These are phyloP conservation scores for Peronosclerospora sorghi DNA, from an alignment of 352 stramenopile genomes.

Conservation along the genomic window DNA sequence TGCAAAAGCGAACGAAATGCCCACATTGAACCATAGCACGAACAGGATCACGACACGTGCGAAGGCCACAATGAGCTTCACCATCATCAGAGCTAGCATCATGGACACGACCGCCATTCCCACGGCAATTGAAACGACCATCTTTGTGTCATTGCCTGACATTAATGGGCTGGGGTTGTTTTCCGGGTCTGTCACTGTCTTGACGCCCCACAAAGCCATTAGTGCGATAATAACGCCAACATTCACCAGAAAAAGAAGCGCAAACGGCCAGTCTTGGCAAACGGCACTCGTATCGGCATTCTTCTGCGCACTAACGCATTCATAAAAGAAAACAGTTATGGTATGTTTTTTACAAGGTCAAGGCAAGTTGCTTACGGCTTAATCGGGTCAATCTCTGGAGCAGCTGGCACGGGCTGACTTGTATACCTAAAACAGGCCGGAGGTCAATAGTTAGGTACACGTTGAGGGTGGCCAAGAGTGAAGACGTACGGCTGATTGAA, in stretches of 20 bases:
- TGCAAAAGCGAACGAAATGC: conserved; percentile 47
- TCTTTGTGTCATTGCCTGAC: conserved; percentile 45
- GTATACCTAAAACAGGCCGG: conserved; percentile 20
- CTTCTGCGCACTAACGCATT: conserved; percentile 20
- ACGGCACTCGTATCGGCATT: conserved; percentile 11
- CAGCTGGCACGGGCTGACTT: conserved; percentile 20
- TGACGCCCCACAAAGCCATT: conserved; percentile 55
- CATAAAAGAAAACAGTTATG: neutral
- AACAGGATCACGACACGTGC: conserved; percentile 78
- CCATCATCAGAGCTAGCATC: conserved; percentile 44
- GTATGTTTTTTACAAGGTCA: neutral
- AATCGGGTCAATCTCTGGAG: conserved; percentile 46
- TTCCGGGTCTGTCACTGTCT: conserved; percentile 37
- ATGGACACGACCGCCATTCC: conserved; percentile 50
- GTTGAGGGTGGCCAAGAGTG: neutral
- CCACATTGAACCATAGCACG: conserved; percentile 82
- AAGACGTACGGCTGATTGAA: conserved; percentile 25
- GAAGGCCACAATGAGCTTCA: conserved; percentile 76
- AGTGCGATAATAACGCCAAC: conserved; percentile 60
- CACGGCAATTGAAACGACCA: conserved; percentile 39
- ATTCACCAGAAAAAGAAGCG: conserved; percentile 67
- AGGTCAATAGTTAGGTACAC: neutral
- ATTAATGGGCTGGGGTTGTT: conserved; percentile 33
- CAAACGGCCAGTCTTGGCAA: conserved; percentile 75
- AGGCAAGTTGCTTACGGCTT: conserved; percentile 33